Conservation (phyloP, 2,329 filamentous ascomycete genomes). For the Scleromitrula shiraiana region DNA sequence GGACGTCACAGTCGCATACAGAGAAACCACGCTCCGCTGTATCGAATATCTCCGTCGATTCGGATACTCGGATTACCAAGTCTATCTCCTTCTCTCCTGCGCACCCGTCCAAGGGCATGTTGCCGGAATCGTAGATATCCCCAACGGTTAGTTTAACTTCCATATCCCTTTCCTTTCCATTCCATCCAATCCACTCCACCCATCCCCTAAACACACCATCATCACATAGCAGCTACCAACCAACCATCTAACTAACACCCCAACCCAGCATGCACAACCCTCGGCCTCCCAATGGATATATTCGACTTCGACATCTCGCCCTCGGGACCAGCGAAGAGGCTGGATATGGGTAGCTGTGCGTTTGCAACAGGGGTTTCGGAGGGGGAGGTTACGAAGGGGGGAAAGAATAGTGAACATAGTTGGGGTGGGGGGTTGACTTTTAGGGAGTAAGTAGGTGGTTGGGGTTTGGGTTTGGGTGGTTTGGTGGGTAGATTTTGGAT, state of each 20-base stretch:
- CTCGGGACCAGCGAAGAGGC: constrained; percentile 45
- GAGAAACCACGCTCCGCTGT: constrained; percentile 42
- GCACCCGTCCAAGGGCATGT: constrained; percentile 84
- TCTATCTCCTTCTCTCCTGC: constrained; percentile 77
- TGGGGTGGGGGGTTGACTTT: constrained; percentile 45
- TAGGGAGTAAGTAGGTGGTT: constrained; percentile 33
- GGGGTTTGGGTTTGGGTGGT: too few relatives aligned
- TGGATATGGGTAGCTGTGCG: constrained; percentile 65
- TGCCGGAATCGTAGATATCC: constrained; percentile 83
- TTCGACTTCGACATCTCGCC: constrained; percentile 90
- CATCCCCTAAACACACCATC: too few relatives aligned
- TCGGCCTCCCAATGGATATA: constrained; percentile 86
- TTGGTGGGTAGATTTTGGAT: too few relatives aligned
- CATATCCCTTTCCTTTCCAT: background rate
- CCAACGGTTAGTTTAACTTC: constrained; percentile 43
- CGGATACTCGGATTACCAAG: constrained; percentile 66
- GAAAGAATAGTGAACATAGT: constrained; percentile 40
- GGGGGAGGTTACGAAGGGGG: constrained; percentile 37
- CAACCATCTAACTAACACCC: constrained; percentile 6
- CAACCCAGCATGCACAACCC: constrained; percentile 64
- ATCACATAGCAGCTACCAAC: too few relatives aligned
- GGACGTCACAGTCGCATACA: constrained; percentile 22
- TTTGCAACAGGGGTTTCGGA: constrained; percentile 43
- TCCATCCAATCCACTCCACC: too few relatives aligned
- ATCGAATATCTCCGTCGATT: constrained; percentile 75